Evolutionary conservation across 208 protist species (phyloP), one percentile per base, ranked within the genome.

Genomic region (Trypanosoma mega): DNA sequence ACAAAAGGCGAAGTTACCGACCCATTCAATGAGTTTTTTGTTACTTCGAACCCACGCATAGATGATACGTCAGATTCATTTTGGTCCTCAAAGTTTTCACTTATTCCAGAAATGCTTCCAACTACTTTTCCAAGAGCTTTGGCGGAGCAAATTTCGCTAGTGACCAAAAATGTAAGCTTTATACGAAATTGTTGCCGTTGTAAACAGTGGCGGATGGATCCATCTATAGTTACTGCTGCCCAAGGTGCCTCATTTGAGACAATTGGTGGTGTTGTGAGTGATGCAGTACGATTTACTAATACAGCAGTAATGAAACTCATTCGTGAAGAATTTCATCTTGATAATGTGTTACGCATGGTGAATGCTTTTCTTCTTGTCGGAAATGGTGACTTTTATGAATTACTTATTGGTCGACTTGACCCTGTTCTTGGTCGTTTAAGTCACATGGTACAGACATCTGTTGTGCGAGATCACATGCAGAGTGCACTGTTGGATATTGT

Each of bases 291-390:
- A 11, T 80, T 75, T 54, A 87, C 66, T 8, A 87, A 87, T 53
- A 78, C 69, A 29, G 80, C 76, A 8, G 80, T 87, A 57, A 37
- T 87, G 39, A 65, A 62, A 26, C 44, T 87, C 11, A 57, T 87
- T 26, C 52, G 68, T 31, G 80, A 87, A 34, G 44, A 82, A 57
- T 84, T 77, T 58, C 57, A 81, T 57, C 65, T 87, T 21, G 61
- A 81, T 46, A 74, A 71, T 33, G 64, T 87, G 23, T 51, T 87
- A 29, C 69, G 70, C 9, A 65, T 87, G 49, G 73, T 87, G 3
- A 80, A 87, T 61, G 74, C 76, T 9, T 87, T 87, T 45, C 48
- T 87, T 20, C 65, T 87, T 9, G 80, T 87, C 21, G 80, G 80
- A 12, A 82, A 81, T 46, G 76, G 80, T 41, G 80, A 82, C 68